These are phyloP conservation scores for Hericium erinaceus DNA, from an alignment of 768 basidiomycete species.

Conservation along the genomic window DNA sequence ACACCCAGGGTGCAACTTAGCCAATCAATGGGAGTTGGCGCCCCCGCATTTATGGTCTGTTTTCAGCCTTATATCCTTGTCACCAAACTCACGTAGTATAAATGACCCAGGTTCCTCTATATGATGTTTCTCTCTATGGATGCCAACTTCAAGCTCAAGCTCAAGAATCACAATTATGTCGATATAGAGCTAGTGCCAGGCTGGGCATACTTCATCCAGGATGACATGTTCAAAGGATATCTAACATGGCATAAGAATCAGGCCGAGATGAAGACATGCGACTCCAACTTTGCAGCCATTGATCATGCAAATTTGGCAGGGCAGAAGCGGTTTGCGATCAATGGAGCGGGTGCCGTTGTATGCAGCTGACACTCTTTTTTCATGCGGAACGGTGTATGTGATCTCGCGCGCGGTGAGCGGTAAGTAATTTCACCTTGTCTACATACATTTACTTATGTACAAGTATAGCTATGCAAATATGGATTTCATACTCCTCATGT, in stretches of 20 bases:
- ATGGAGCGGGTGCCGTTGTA: not conserved
- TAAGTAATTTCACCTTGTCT: not conserved
- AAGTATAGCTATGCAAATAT: not conserved
- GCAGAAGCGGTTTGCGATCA: not conserved
- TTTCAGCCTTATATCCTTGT: not conserved
- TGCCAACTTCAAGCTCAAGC: not conserved
- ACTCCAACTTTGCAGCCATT: not conserved
- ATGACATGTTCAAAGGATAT: not conserved
- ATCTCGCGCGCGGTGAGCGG: not conserved
- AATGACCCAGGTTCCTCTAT: not conserved
- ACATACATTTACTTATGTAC: no score
- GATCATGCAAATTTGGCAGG: not conserved
- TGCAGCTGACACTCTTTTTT: not conserved
- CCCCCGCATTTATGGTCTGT: not conserved
- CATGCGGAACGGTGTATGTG: not conserved
- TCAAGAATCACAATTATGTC: not conserved
- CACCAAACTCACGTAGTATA: not conserved
- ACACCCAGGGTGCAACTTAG: constrained; percentile 1
- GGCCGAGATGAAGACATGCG: not conserved
- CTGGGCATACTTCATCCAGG: not conserved
- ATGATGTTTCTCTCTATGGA: not conserved
- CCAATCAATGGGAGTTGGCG: not conserved
- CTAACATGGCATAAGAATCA: not conserved
- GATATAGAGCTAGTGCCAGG: not conserved
- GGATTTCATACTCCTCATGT: not conserved